Conservation (phyloP, 2,329 filamentous ascomycete species). For the Aspergillus alliaceus region DNA sequence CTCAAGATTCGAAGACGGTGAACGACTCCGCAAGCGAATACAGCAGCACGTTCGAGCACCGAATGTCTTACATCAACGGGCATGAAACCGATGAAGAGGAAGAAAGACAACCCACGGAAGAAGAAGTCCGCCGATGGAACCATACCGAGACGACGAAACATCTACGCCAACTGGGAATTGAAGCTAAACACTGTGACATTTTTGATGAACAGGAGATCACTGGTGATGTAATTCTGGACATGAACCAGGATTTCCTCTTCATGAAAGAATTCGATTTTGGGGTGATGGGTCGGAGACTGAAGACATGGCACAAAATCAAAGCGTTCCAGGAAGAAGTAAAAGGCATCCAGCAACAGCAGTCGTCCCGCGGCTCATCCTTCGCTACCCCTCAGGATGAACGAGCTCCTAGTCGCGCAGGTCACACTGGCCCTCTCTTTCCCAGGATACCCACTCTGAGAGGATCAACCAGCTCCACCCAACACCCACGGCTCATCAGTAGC, state of each 20-base stretch:
- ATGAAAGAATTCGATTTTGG: conserved; percentile 94
- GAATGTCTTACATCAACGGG: conserved; percentile 87
- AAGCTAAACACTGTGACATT: conserved; percentile 86
- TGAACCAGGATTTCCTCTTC: conserved; percentile 94
- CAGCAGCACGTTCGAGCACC: conserved; percentile 72
- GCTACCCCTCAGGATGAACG: conserved; percentile 48
- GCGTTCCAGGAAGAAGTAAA: conserved; percentile 83
- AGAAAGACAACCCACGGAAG: conserved; percentile 64
- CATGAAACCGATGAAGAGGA: conserved; percentile 96
- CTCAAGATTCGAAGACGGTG: conserved; percentile 53
- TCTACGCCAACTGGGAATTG: conserved; percentile 79
- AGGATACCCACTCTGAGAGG: conserved; percentile 39
- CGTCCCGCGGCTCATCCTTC: conserved; percentile 33
- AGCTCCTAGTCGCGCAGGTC: conserved; percentile 40
- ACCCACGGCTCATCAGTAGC: conserved; percentile 31
- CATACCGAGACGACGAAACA: conserved; percentile 84
- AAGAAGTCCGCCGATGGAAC: conserved; percentile 78
- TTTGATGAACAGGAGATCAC: conserved; percentile 95
- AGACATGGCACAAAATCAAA: conserved; percentile 97
- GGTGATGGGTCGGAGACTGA: conserved; percentile 81
- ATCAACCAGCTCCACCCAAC: conserved; percentile 27
- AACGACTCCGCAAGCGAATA: conserved; percentile 90
- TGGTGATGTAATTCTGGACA: conserved; percentile 86
- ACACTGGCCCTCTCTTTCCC: conserved; percentile 41
- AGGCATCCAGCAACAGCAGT: conserved; percentile 50